Conservation (phyloP, 768 basidiomycete genomes). For the Boletus subparvulus region DNA sequence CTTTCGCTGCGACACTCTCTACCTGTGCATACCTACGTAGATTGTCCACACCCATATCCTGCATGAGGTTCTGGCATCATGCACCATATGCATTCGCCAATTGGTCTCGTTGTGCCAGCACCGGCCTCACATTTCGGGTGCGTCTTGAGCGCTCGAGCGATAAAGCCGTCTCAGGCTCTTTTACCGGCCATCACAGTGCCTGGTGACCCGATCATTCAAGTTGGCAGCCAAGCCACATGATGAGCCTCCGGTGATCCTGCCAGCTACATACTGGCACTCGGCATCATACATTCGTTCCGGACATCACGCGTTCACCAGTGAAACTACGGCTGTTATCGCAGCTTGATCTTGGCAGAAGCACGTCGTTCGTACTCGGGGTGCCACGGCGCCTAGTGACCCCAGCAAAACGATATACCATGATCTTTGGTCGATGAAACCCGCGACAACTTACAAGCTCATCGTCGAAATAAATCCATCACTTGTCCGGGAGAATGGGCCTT, state of each 20-base stretch:
- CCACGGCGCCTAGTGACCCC: not conserved
- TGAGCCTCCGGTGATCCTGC: not conserved
- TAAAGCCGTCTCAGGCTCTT: not conserved
- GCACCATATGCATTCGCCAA: not conserved
- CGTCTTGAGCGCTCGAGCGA: not conserved
- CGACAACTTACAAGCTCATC: no score
- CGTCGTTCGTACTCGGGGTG: not conserved
- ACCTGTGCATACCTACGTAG: constrained; percentile 6
- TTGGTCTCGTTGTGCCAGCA: not conserved
- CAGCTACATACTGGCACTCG: not conserved
- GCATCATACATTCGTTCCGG: no score
- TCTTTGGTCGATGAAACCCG: not conserved
- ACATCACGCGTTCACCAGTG: not conserved
- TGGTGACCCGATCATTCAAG: not conserved
- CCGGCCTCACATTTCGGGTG: not conserved
- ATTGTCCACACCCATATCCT: not conserved
- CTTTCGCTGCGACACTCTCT: no score
- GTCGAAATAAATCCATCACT: not conserved
- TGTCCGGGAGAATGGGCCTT: not conserved
- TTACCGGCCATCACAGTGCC: not conserved
- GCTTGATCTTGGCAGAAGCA: not conserved
- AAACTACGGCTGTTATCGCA: not conserved
- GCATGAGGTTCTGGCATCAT: constrained; percentile 5
- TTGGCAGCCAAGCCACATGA: not conserved
- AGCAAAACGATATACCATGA: not conserved